phyloP scores from a whole-genome alignment of 163 green algal genomes.

The Scenedesmus sp. region DNA sequence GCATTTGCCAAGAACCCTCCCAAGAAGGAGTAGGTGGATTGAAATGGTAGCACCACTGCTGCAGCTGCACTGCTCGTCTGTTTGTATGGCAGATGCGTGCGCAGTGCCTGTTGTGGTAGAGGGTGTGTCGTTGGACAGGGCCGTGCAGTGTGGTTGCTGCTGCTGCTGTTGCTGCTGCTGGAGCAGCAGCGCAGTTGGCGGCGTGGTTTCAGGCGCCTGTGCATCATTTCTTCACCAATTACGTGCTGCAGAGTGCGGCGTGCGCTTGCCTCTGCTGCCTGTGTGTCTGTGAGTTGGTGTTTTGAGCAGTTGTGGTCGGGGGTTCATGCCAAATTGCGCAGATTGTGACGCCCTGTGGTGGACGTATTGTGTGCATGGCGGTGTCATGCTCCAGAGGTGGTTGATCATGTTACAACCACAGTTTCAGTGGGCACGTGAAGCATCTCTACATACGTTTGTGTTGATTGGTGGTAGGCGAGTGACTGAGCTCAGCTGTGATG shows the following conservation, averaged over 20 bases:
- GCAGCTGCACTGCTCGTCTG: too few species aligned
- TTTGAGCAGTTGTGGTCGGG: too few species aligned
- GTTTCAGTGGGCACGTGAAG: too few species aligned
- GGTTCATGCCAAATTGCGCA: neutral
- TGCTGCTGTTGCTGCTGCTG: neutral
- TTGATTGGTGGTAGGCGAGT: too few species aligned
- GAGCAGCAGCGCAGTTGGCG: neutral
- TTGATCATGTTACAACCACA: too few species aligned
- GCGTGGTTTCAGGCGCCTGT: neutral
- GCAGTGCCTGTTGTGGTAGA: neutral
- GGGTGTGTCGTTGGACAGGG: neutral
- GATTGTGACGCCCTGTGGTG: neutral
- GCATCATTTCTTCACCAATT: neutral
- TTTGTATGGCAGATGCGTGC: too few species aligned
- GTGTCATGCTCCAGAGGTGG: too few species aligned
- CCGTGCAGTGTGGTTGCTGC: neutral
- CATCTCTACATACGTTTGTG: too few species aligned
- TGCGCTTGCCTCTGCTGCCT: neutral
- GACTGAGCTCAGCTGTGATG: too few species aligned
- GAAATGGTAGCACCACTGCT: neutral
- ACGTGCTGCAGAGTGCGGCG: neutral
- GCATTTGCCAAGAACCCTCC: conserved; percentile 42
- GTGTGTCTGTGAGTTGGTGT: neutral
- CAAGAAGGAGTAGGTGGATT: conserved; percentile 7
- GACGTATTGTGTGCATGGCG: neutral